Evolutionary conservation across 208 protist genomes (phyloP).

Genomic region (Angomonas ambiguus): DNA sequence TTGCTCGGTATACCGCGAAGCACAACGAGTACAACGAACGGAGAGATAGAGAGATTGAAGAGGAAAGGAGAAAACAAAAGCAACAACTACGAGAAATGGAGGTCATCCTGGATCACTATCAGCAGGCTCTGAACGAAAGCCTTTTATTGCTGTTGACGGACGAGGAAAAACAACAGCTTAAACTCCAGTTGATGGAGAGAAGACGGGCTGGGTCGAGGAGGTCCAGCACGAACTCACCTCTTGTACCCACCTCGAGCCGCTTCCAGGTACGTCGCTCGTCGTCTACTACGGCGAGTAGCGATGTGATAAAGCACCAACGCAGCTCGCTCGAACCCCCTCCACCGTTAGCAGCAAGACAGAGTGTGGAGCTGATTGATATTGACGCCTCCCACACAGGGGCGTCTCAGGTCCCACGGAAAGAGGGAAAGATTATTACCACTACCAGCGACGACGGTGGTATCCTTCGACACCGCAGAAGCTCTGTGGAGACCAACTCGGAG

Average conservation of each 20-base stretch:
- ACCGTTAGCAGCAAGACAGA: background rate
- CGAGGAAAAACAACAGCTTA: background rate
- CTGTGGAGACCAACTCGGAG: background rate
- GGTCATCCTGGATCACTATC: conserved; percentile 1
- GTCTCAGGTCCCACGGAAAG: background rate
- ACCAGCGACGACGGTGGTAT: background rate
- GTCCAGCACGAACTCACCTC: background rate
- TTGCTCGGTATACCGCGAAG: background rate
- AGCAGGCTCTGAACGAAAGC: conserved; percentile 1
- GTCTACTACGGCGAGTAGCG: background rate
- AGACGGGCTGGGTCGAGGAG: background rate
- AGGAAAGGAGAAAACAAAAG: conserved; percentile 1
- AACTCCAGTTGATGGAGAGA: background rate
- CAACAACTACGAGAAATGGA: conserved; percentile 11
- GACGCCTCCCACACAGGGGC: background rate
- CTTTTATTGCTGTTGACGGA: conserved; percentile 9
- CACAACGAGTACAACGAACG: background rate
- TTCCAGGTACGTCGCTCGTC: background rate
- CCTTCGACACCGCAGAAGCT: background rate
- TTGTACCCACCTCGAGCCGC: background rate
- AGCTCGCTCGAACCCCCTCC: background rate
- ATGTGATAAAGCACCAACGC: background rate
- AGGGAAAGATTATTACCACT: background rate
- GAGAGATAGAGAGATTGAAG: background rate
- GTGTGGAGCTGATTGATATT: background rate